Percentiles rank a stretch among this genome's conserved stretches.
phyloP scores from a whole-genome alignment of 306 rosid species.

The Leucaena leucocephala region DNA sequence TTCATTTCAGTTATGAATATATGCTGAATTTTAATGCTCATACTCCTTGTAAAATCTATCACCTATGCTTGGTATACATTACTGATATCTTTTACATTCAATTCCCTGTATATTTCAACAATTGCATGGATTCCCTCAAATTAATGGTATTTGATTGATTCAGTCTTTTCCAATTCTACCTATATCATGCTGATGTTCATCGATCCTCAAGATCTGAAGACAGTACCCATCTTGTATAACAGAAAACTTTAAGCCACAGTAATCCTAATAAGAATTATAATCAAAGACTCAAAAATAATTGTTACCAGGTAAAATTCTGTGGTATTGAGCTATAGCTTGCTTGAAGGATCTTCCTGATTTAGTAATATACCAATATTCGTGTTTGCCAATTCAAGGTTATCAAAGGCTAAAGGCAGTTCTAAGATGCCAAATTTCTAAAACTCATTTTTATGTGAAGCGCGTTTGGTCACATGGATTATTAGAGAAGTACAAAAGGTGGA shows the following conservation, averaged over 20 bases:
- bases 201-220: background rate
- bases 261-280: background rate
- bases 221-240: background rate
- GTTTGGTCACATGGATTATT: background rate
- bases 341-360: background rate
- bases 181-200: background rate
- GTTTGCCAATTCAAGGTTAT: background rate
- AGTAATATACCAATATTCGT: background rate
- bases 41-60: background rate
- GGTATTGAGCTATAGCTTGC: background rate
- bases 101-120: slow-evolving; percentile 15
- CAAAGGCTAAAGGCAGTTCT: too few species aligned
- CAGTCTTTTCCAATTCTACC: background rate
- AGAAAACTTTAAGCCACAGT: background rate
- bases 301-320: background rate
- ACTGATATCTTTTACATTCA: background rate
- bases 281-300: background rate
- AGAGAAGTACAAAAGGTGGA: background rate
- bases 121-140: slow-evolving; percentile 1
- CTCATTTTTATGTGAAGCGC: too few species aligned
- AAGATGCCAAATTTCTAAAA: too few species aligned
- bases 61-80: background rate
- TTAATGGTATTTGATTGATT: background rate
- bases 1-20: background rate
- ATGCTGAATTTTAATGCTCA: background rate